Base-by-base conservation (phyloP, 148 eudicot species). In the Cornus florida region DNA sequence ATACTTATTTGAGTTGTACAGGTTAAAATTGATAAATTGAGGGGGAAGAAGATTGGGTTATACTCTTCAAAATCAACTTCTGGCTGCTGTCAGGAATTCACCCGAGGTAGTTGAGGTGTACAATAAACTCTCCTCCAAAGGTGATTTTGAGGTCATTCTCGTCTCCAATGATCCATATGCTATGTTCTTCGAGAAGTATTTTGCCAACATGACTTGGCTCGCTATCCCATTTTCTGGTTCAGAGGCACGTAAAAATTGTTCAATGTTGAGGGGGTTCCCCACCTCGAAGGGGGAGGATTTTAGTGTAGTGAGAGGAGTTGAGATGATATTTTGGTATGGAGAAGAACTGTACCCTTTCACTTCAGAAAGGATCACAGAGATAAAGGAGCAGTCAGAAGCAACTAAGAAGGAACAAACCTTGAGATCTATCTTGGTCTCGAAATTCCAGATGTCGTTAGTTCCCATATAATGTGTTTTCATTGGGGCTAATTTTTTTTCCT, bases 201-300 rank as follows among this genome's bases (percentile, higher is more conserved):
- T 88, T 33, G 53, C 87, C 20, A 86, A 88, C 77, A 88, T 88
- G 90, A 86, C 88, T 38, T 88, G 90, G 90, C 88, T 88, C 75
- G 82, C 90, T 12, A 65, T 88, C 75, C 90, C 90, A 10, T 79
- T 83, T 72, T 68, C 85, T 66, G 88, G 86, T 86, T 67, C 79
- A 46, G 72, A 50, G 9, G 78, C 75, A 60, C 78, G n/a, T 9
- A 39, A 64, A 22, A 75, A 41, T 68, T 76, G 67, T 88, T 88
- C 62, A 23, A 23, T 14, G 88, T 88, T 70, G 70, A 60, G 70
- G 88, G 90, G 48, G 81, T 88, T 53, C 90, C 90, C 60, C 77
- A 84, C 79, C 88, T 88, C 19, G 78, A 72, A 77, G 19, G 88
- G 90, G 71, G 82, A 75, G 56, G 85, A 86, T 60, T 57, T 72